Percentiles rank a stretch among this genome's conserved stretches.
Conservation (phyloP, 345 rosid genomes). For the Orychophragmus violaceus region DNA sequence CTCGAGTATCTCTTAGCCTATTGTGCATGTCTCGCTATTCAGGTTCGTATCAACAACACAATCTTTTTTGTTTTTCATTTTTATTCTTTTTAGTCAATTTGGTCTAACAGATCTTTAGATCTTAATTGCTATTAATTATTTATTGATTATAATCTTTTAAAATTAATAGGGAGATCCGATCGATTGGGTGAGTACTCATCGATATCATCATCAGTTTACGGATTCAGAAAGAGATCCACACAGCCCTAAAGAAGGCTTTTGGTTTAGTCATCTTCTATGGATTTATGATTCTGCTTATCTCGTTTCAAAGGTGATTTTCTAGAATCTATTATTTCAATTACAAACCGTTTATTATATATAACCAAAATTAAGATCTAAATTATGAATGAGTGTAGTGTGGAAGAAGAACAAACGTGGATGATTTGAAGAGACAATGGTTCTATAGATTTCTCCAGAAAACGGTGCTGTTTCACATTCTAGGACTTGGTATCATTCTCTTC, state of each 20-base stretch:
- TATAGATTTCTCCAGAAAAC: conserved; percentile 59
- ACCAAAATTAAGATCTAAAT: not conserved
- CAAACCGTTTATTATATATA: not conserved
- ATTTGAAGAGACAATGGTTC: conserved; percentile 74
- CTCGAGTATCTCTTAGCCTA: conserved; percentile 82
- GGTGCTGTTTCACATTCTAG: conserved; percentile 59
- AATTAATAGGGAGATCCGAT: conserved; percentile 49
- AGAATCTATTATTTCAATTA: not conserved
- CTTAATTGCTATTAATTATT: not conserved
- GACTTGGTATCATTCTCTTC: conserved; percentile 49
- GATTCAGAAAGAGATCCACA: conserved; percentile 91
- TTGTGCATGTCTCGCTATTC: conserved; percentile 73
- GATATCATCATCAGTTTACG: conserved; percentile 75
- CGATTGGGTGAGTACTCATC: conserved; percentile 90
- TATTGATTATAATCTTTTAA: not conserved
- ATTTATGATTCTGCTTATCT: conserved; percentile 54
- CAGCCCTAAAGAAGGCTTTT: conserved; percentile 89
- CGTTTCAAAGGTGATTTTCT: conserved; percentile 42
- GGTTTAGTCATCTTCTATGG: conserved; percentile 88
- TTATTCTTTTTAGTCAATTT: not conserved
- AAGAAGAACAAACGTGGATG: conserved; percentile 67
- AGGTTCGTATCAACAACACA: conserved; percentile 29
- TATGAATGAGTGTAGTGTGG: conserved; percentile 47
- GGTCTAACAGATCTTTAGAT: conserved; percentile 8
- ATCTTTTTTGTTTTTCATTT: not conserved